Evolutionary conservation across 1,284 basidiomycete species (phyloP).

Genomic region (Trichosporon sp.): DNA sequence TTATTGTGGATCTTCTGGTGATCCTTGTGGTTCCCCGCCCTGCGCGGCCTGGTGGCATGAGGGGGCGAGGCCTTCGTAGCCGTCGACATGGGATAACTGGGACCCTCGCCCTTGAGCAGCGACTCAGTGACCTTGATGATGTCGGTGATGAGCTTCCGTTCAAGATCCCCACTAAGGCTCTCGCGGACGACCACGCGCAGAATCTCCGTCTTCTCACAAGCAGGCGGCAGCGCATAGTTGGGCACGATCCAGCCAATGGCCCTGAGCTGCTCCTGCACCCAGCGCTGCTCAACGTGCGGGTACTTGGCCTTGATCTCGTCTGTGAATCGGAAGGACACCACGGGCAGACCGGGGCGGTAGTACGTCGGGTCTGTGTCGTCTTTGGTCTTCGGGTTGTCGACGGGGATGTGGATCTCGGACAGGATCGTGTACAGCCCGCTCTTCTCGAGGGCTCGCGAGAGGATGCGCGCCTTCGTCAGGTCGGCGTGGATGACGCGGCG

Average conservation of each 20-base stretch:
- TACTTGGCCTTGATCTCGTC: constrained; percentile 71
- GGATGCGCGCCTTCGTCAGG: constrained; percentile 78
- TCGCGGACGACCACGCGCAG: constrained; percentile 84
- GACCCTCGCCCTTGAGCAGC: constrained; percentile 17
- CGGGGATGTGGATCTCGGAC: constrained; percentile 58
- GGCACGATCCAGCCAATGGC: constrained; percentile 71
- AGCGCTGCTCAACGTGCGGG: constrained; percentile 78
- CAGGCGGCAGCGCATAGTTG: constrained; percentile 76
- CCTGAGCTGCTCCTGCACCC: constrained; percentile 68
- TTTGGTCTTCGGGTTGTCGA: constrained; percentile 29
- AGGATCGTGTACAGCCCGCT: constrained; percentile 70
- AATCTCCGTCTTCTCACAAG: constrained; percentile 70
- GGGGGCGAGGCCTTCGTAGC: neutral
- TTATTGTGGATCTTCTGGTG: neutral
- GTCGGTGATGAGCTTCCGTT: constrained; percentile 48
- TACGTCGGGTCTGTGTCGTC: constrained; percentile 41
- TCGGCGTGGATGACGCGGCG: constrained; percentile 69
- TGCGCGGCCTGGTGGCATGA: neutral
- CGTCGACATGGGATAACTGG: constrained; percentile 12
- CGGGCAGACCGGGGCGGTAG: constrained; percentile 69
- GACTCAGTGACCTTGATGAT: constrained; percentile 39
- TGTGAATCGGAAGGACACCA: constrained; percentile 88
- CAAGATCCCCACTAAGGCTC: constrained; percentile 55
- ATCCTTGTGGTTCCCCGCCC: neutral
- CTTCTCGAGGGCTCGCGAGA: constrained; percentile 82